Conservation (phyloP, 108 stramenopile species). For the Stephanodiscus triporus region DNA sequence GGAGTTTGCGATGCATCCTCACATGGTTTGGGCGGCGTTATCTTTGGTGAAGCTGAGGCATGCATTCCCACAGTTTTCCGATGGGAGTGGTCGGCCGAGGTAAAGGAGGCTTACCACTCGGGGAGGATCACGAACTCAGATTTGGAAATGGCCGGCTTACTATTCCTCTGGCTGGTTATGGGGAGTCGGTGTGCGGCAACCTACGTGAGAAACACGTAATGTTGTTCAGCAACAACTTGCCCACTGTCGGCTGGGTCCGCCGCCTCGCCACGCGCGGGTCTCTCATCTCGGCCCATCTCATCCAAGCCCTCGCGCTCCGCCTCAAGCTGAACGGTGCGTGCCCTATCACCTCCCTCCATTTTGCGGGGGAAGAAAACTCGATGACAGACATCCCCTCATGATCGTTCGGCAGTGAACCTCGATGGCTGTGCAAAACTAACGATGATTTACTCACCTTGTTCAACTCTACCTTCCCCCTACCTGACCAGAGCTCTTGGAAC, state of each 20-base stretch:
- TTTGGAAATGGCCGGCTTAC: conserved; percentile 9
- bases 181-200: conserved; percentile 1
- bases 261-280: background rate
- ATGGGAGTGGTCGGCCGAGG: background rate
- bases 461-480: no score
- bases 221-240: conserved; percentile 3
- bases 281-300: background rate
- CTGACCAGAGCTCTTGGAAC: no score
- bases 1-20: background rate
- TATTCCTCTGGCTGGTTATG: conserved; percentile 7
- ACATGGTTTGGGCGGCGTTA: conserved; percentile 1
- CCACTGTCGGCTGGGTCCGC: background rate
- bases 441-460: no score
- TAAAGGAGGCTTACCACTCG: background rate
- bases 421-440: no score
- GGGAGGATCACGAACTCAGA: background rate
- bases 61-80: conserved; percentile 5
- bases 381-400: no score
- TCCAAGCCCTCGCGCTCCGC: background rate
- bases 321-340: background rate
- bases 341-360: no score
- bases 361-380: no score
- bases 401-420: no score
- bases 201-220: background rate
- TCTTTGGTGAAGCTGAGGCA: background rate